Conservation (phyloP, 768 basidiomycete species). For the Asterophora lycoperdoides region DNA sequence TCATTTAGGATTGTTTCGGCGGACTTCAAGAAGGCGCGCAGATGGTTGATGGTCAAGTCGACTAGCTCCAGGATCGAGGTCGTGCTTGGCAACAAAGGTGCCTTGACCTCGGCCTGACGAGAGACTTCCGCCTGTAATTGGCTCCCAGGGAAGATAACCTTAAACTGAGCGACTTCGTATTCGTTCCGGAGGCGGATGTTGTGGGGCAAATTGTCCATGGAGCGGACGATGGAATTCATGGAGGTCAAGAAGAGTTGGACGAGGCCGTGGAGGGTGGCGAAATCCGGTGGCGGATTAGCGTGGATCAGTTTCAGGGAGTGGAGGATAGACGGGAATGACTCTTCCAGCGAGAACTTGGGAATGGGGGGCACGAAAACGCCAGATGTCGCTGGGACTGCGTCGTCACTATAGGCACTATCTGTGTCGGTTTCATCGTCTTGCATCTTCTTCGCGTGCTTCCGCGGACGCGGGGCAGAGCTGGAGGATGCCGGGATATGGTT, state of each 20-base stretch:
- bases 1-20: slow-evolving; percentile 24
- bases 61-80: slow-evolving; percentile 18
- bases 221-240: slow-evolving; percentile 14
- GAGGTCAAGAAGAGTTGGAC: slow-evolving; percentile 16
- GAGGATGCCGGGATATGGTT: neutral
- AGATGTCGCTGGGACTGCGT: slow-evolving; percentile 23
- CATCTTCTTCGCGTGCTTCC: slow-evolving; percentile 9
- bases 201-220: slow-evolving; percentile 15
- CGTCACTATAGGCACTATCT: slow-evolving; percentile 22
- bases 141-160: slow-evolving; percentile 11
- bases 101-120: neutral
- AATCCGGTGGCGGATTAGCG: slow-evolving; percentile 11
- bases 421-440: slow-evolving; percentile 12
- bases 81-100: neutral
- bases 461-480: neutral
- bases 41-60: slow-evolving; percentile 26
- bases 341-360: slow-evolving; percentile 27
- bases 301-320: slow-evolving; percentile 24
- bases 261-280: slow-evolving; percentile 8
- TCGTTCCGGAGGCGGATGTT: slow-evolving; percentile 9
- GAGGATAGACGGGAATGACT: slow-evolving; percentile 34
- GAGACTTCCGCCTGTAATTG: slow-evolving; percentile 11
- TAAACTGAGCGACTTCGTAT: slow-evolving; percentile 15
- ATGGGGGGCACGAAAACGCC: slow-evolving; percentile 6
- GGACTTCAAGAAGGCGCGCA: slow-evolving; percentile 28